These are phyloP conservation scores for Aureobasidium musti DNA, from an alignment of 2,329 filamentous ascomycete genomes.

Conservation along the genomic window DNA sequence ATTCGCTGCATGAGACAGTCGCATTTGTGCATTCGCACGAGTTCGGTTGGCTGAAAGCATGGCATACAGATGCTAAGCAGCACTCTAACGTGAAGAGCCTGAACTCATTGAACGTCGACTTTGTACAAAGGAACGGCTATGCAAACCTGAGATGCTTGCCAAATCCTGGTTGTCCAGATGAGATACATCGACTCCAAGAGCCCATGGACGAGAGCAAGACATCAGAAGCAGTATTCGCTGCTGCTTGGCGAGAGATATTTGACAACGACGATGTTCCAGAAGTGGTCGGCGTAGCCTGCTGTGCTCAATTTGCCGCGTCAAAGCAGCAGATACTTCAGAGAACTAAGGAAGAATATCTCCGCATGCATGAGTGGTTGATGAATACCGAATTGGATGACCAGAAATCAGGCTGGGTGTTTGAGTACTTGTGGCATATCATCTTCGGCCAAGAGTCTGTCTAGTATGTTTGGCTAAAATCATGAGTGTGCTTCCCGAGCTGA, in stretches of 20 bases:
- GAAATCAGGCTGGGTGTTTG: conserved; percentile 60
- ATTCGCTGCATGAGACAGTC: conserved; percentile 38
- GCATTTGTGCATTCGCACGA: conserved; percentile 40
- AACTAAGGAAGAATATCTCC: conserved; percentile 56
- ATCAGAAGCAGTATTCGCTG: conserved; percentile 31
- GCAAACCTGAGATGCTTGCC: conserved; percentile 37
- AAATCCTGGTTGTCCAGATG: conserved; percentile 35
- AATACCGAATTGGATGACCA: conserved; percentile 53
- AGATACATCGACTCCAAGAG: conserved; percentile 34
- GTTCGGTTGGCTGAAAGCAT: conserved; percentile 34
- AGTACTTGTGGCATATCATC: conserved; percentile 62
- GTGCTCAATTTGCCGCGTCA: conserved; percentile 64
- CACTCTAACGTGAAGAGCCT: conserved; percentile 38
- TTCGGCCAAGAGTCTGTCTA: conserved; percentile 27
- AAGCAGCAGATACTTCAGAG: conserved; percentile 54
- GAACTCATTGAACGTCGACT: conserved; percentile 32
- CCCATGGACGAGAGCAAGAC: conserved; percentile 32
- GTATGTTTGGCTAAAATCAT: background rate
- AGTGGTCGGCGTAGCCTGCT: conserved; percentile 29
- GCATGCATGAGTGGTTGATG: conserved; percentile 62
- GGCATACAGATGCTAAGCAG: conserved; percentile 37
- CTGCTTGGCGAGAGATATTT: conserved; percentile 31
- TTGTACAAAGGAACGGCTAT: conserved; percentile 36
- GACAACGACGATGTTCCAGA: conserved; percentile 37
- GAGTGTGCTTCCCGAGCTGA: background rate